Conservation (phyloP, 306 rosid genomes). For the Acmispon strigosus region DNA sequence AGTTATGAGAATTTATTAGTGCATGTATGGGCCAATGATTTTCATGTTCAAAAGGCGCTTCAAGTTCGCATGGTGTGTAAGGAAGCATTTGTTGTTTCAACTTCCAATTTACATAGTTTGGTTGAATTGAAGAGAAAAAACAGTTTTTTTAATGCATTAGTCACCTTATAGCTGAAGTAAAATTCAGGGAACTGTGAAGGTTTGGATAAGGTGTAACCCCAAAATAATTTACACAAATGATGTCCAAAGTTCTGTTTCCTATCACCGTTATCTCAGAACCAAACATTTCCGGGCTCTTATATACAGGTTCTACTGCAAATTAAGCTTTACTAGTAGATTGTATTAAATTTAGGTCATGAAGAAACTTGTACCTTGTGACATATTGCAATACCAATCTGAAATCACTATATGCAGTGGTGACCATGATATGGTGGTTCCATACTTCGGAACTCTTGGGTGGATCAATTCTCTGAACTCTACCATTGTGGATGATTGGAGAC, state of each 20-base stretch:
- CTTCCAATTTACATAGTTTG: not conserved
- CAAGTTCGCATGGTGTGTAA: not conserved
- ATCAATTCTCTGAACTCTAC: slow-evolving; percentile 6
- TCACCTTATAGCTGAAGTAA: not conserved
- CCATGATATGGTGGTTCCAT: not conserved
- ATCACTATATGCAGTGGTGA: not conserved
- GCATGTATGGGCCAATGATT: not conserved
- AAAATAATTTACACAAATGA: not conserved
- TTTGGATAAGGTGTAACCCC: not conserved
- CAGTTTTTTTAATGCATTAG: not conserved
- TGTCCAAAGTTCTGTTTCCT: not conserved
- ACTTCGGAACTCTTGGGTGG: not conserved
- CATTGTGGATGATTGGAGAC: not conserved
- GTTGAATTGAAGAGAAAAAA: not conserved
- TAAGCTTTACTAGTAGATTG: not conserved
- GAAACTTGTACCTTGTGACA: not conserved
- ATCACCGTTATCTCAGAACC: not conserved
- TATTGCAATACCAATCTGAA: not conserved
- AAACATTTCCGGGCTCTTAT: slow-evolving; percentile 1
- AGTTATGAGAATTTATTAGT: not conserved
- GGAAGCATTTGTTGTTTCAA: not conserved
- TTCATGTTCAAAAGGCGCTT: not conserved
- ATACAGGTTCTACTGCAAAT: not conserved
- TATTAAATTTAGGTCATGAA: not conserved
- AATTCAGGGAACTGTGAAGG: not conserved